Base-by-base conservation (phyloP, 768 basidiomycete genomes). In the Botryobasidium botryosum region DNA sequence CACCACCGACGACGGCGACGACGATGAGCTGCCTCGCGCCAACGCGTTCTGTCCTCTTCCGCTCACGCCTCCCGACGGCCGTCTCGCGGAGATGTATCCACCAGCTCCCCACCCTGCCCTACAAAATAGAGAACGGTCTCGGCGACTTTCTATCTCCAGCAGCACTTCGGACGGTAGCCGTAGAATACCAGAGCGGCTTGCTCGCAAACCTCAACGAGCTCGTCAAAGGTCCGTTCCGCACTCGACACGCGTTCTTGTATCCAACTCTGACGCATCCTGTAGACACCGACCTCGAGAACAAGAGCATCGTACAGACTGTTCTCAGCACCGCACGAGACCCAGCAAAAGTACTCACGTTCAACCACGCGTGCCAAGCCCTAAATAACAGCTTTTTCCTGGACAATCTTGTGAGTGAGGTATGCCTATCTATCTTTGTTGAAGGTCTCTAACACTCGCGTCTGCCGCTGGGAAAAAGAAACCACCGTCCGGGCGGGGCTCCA, bases 341-440 rank as follows among this genome's bases (percentile, higher is more conserved):
- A 35, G 64, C 71, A 20, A 62, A 74, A 43, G 69, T 75, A 1
- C 61, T 91, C 43, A 73, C 75, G 21, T 97, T 90, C 62, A 92
- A 84, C 61, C 88, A 91, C 56, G 88, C 91, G 3, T 81, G 81
- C 51, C 72, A 86, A 38, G 85, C 92, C 4, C 65, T 96, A 50
- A 99, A 97, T 64, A 97, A 94, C 61, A 77, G 77, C 53, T 97
- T 86, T 71, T 97, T 97, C 69, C 70, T 99, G 24, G 72, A 84
- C 52, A 69, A 68, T 46, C 68, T 99, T 31, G 92, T 96, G 59
- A 42, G 87, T 69, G 32, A 21, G 13, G 27, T 3, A 40, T 49
- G 15, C 15, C 27, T 10, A 13, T 26, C 47, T 3, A 47, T 39
- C 20, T 12, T 43, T 41, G 3, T 43, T 42, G 6, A 4, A 28